Evolutionary conservation across 768 basidiomycete genomes (phyloP).

Genomic region (Phylloporus sp.): DNA sequence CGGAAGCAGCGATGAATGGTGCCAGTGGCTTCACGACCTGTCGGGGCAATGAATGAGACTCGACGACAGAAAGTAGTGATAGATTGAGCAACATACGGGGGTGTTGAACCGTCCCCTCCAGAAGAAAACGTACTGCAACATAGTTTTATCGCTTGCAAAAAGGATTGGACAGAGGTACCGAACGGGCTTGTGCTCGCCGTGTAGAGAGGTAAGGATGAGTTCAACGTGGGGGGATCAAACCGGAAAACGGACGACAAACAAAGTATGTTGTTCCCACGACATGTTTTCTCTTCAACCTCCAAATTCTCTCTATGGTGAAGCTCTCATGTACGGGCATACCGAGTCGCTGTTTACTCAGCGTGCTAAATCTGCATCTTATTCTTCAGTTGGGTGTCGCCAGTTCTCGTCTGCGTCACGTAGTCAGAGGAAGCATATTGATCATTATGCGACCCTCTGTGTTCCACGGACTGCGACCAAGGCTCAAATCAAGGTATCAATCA

Average conservation of each 20-base stretch:
- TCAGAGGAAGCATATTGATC: conserved; percentile 18
- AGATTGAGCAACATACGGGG: conserved; percentile 18
- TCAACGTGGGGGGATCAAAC: conserved; percentile 14
- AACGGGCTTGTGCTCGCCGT: background rate
- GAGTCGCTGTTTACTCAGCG: background rate
- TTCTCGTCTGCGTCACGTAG: conserved; percentile 21
- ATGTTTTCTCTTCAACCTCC: conserved; percentile 7
- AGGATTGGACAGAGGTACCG: background rate
- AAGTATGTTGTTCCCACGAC: conserved; percentile 24
- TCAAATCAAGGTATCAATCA: conserved; percentile 28
- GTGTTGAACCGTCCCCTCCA: conserved; percentile 28
- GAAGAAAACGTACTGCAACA: conserved; percentile 25
- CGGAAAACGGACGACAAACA: conserved; percentile 9
- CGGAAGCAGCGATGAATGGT: conserved; percentile 71
- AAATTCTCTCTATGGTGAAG: background rate
- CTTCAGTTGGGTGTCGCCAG: background rate
- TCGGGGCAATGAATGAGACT: conserved; percentile 11
- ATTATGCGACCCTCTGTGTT: conserved; percentile 27
- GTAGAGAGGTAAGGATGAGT: background rate
- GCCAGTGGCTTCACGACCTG: conserved; percentile 74
- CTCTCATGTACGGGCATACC: background rate
- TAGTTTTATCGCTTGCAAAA: conserved; percentile 4
- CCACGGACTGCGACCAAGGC: conserved; percentile 30
- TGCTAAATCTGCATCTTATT: background rate
- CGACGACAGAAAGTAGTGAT: background rate